phyloP scores from a whole-genome alignment of 768 basidiomycete species.

The Candolleomyces aberdarensis region DNA sequence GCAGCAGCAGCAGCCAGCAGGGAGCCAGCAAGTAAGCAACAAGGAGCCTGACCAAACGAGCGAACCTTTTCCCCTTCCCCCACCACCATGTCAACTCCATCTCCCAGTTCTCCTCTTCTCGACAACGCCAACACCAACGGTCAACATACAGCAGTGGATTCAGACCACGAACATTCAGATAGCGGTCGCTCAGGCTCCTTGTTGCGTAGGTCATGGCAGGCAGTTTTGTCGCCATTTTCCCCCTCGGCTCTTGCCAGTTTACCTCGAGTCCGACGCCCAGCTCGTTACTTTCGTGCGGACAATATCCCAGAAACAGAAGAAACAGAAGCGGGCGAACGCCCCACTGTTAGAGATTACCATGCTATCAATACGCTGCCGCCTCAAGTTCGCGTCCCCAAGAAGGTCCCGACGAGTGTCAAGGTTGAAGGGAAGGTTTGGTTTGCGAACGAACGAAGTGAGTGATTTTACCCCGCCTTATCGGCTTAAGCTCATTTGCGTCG shows the following conservation, averaged over 20 bases:
- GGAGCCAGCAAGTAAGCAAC: no score
- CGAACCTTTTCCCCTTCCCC: background rate
- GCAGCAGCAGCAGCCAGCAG: no score
- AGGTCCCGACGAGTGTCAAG: conserved; percentile 75
- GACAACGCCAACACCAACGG: no score
- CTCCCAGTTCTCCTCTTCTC: no score
- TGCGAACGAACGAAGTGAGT: conserved; percentile 87
- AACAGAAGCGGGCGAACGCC: conserved; percentile 49
- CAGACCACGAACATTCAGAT: background rate
- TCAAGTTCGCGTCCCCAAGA: conserved; percentile 74
- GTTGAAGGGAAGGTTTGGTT: conserved; percentile 98
- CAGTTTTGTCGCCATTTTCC: conserved; percentile 60
- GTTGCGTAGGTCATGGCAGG: conserved; percentile 60
- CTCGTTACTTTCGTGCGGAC: conserved; percentile 65
- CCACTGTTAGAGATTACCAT: conserved; percentile 71
- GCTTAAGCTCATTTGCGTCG: background rate
- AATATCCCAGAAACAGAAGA: conserved; percentile 61
- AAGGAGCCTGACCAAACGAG: no score
- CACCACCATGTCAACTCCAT: background rate
- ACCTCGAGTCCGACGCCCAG: conserved; percentile 40
- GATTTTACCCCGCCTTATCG: background rate
- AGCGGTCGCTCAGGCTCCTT: background rate
- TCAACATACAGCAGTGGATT: background rate
- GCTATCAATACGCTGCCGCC: conserved; percentile 65
- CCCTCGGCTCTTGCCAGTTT: conserved; percentile 52